These are phyloP conservation scores for Candolleomyces eurysporus DNA, from an alignment of 768 basidiomycete genomes.

Conservation along the genomic window DNA sequence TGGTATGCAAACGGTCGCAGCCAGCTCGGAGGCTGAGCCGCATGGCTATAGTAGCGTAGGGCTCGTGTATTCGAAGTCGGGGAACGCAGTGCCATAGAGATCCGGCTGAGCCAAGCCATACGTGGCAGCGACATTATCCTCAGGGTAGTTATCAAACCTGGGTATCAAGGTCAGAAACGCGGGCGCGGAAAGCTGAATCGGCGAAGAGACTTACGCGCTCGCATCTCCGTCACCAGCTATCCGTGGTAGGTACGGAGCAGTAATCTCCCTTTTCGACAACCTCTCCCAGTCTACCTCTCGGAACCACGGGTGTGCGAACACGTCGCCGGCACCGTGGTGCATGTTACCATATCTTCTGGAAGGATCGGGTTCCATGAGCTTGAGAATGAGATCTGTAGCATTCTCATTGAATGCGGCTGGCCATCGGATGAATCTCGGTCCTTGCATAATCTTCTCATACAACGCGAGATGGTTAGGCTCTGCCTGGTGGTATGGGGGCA, in stretches of 20 bases:
- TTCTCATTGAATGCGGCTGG: conserved; percentile 69
- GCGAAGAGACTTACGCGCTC: conserved; percentile 67
- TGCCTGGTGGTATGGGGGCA: conserved; percentile 89
- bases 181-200: neutral
- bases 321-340: conserved; percentile 83
- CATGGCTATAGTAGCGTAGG: neutral
- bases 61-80: conserved; percentile 73
- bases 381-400: conserved; percentile 86
- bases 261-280: conserved; percentile 80
- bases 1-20: neutral
- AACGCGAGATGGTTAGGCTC: conserved; percentile 82
- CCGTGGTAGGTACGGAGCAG: conserved; percentile 92
- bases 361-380: conserved; percentile 87
- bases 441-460: conserved; percentile 87
- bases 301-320: conserved; percentile 94
- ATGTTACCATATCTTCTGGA: conserved; percentile 89
- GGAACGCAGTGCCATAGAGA: conserved; percentile 66
- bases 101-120: conserved; percentile 64
- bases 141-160: conserved; percentile 79
- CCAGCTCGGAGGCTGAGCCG: neutral
- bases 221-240: conserved; percentile 93
- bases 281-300: conserved; percentile 89
- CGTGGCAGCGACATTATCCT: conserved; percentile 58
- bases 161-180: conserved; percentile 11
- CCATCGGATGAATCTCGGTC: conserved; percentile 74